phyloP scores from a whole-genome alignment of 805 yeast species.

The Starmerella sirachaensis region DNA sequence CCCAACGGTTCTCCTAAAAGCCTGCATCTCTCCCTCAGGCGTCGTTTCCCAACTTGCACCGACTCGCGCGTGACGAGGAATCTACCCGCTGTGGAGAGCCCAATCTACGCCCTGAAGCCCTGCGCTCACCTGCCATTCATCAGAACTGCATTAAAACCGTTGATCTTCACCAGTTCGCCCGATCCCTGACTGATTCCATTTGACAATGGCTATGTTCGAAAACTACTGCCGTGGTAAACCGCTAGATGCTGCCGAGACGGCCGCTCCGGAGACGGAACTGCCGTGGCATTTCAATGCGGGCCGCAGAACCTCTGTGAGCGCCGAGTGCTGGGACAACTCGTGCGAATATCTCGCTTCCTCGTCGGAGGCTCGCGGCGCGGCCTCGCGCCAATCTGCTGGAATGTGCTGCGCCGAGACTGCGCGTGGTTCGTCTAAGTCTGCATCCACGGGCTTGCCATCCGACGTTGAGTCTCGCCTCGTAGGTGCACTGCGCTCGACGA shows the following conservation, averaged over 20 bases:
- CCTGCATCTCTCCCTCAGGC: no score
- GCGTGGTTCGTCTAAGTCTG: not conserved
- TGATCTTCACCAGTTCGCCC: no score
- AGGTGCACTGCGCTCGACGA: conserved; percentile 61
- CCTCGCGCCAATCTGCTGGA: no score
- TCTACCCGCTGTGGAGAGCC: no score
- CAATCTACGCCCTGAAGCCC: no score
- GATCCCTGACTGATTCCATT: no score
- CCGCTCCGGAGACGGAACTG: conserved; percentile 8
- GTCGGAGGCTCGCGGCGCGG: conserved; percentile 2
- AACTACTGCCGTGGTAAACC: conserved; percentile 17
- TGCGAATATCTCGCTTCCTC: conserved; percentile 5
- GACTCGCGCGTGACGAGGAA: no score
- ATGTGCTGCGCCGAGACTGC: no score
- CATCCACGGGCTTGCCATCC: not conserved
- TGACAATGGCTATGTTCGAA: conserved; percentile 13
- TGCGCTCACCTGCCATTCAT: no score
- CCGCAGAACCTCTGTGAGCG: conserved; percentile 83
- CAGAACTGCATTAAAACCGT: no score
- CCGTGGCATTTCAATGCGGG: conserved; percentile 28
- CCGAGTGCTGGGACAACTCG: conserved; percentile 37
- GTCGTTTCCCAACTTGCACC: no score
- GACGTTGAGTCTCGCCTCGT: conserved; percentile 8
- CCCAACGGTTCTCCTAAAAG: no score
- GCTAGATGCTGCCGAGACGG: conserved; percentile 6